Evolutionary conservation across 2,329 filamentous ascomycete species (phyloP), one percentile per base, ranked within the genome.

Genomic region (Aspergillus pseudotamarii): DNA sequence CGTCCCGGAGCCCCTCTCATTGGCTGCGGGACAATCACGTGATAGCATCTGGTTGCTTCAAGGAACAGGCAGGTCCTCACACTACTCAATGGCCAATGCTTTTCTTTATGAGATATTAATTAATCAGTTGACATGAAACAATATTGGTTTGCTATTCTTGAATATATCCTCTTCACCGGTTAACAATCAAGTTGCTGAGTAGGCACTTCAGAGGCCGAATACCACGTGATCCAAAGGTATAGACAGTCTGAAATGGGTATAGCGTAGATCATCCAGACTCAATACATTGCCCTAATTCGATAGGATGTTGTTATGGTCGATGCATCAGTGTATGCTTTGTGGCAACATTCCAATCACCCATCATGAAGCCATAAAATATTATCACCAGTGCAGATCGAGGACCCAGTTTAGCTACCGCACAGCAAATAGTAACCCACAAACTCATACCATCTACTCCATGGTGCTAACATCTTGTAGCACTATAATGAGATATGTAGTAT

Each of bases 1-100:
- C 63, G 61, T 36, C 43, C 63, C 61, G 48, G 60, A 16, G 38
- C 14, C n/a, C 2, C 21, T 46, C 10, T 76, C 70, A 76, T 77
- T 78, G 75, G 75, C 32, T 14, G 45, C 1, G 0, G 19, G 0
- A 38, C 16, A 32, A 38, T 56, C 51, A 68, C 57, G 58, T 67
- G 58, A 12, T 6, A 23, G 6, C 26, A 6, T 6, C 45, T 30
- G 14, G 12, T n/a, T 28, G 3, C 43, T 46, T 46, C 21, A 11
- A 46, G 38, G 38, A 41, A 41, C 38, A 41, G 19, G 38, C 38
- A 41, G 38, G 38, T n/a, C 38, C 9, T n/a, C 38, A 41, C 38
- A n/a, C 38, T 41, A 41, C 38, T 41, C 38, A 9, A 41, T n/a
- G 19, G 38, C 38, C 16, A 41, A n/a, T 41, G 38, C 3, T 41